Conservation (phyloP, 441 rosid species). For the Pelargonium myrrhifolium region DNA sequence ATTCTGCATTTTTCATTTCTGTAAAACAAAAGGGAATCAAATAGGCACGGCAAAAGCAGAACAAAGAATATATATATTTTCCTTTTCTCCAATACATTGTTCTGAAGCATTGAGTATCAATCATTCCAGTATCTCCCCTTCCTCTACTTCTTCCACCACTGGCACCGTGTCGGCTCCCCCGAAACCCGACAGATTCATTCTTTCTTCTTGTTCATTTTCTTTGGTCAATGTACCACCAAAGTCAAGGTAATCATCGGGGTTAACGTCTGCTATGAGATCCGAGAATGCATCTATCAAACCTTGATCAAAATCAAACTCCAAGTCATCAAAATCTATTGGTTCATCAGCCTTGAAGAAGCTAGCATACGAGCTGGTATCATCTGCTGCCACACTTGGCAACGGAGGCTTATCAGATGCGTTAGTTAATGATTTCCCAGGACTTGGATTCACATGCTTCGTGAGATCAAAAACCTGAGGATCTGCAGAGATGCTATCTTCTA, state of each 20-base stretch:
- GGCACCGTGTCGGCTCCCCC: conserved; percentile 13
- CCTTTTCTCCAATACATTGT: too few species aligned
- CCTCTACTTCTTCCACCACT: conserved; percentile 53
- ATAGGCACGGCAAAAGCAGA: too few species aligned
- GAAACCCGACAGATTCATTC: conserved; percentile 18
- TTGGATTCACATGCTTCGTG: conserved; percentile 24
- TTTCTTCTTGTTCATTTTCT: conserved; percentile 29
- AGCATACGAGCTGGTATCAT: conserved; percentile 8
- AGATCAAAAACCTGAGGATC: conserved; percentile 43
- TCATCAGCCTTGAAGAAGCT: conserved; percentile 13
- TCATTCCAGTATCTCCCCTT: conserved; percentile 68
- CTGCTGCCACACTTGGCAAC: conserved; percentile 15
- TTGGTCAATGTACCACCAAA: conserved; percentile 45
- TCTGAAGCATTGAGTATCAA: too few species aligned
- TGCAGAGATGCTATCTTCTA: conserved; percentile 33
- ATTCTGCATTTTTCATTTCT: too few species aligned
- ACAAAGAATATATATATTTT: too few species aligned
- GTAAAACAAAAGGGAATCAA: too few species aligned
- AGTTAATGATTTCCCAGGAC: conserved; percentile 16
- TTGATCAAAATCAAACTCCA: conserved; percentile 59
- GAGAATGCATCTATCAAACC: conserved; percentile 52
- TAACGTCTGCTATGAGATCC: conserved; percentile 49
- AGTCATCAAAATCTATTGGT: conserved; percentile 20
- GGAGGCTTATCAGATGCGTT: conserved; percentile 18
- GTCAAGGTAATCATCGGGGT: conserved; percentile 62